Conservation (phyloP, 208 protist genomes). For the Crithidia mellificae region DNA sequence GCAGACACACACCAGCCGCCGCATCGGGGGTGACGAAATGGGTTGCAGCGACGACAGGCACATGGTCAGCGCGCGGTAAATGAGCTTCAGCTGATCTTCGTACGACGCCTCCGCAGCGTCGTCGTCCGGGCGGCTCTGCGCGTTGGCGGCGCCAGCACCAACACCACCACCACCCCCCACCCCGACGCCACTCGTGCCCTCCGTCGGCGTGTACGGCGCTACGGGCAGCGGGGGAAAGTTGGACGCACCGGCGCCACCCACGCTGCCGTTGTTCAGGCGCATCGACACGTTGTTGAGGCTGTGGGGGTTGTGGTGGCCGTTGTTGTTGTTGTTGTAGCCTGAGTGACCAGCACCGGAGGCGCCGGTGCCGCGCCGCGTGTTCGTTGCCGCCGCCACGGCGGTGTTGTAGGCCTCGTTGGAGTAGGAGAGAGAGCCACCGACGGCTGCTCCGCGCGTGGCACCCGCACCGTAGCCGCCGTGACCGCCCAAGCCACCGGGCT, state of each 20-base stretch:
- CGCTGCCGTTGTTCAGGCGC: neutral
- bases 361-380: neutral
- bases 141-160: neutral
- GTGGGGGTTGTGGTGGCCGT: neutral
- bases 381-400: neutral
- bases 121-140: neutral
- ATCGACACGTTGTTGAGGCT: neutral
- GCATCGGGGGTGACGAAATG: conserved; percentile 19
- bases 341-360: too few species aligned
- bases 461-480: neutral
- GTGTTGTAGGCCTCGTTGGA: conserved; percentile 4
- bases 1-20: conserved; percentile 15
- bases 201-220: neutral
- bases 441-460: neutral
- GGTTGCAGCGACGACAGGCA: conserved; percentile 39
- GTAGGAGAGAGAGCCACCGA: neutral
- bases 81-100: conserved; percentile 31
- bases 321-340: too few species aligned
- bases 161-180: neutral
- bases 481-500: neutral
- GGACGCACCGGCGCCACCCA: neutral
- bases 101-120: conserved; percentile 7
- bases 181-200: neutral
- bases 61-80: conserved; percentile 39
- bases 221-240: neutral